Conservation (phyloP, 306 rosid species). For the Medicago arabica region DNA sequence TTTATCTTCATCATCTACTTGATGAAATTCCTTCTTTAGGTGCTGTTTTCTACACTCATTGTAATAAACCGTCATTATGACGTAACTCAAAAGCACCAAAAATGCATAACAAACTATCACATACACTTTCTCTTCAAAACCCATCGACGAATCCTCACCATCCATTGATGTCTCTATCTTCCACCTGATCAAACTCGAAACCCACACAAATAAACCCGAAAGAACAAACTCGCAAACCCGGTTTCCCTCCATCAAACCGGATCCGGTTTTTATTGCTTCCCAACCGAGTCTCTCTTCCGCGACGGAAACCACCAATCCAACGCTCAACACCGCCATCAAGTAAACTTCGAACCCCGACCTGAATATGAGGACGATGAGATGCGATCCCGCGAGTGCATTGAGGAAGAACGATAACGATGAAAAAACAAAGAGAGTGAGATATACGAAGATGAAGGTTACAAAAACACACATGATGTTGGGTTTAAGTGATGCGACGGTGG, state of each 20-base stretch:
- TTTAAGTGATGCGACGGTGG: constrained; percentile 43
- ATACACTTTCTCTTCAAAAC: constrained; percentile 47
- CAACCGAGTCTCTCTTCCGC: constrained; percentile 71
- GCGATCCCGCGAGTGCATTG: constrained; percentile 29
- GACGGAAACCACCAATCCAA: constrained; percentile 66
- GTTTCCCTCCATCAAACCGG: constrained; percentile 56
- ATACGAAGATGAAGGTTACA: constrained; percentile 59
- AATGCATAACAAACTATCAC: constrained; percentile 57
- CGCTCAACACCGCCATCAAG: constrained; percentile 65
- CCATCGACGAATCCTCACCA: constrained; percentile 45
- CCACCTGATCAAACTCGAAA: constrained; percentile 50
- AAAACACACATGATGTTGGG: constrained; percentile 51
- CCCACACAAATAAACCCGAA: constrained; percentile 53
- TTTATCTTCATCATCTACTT: neutral
- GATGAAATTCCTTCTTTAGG: constrained; percentile 33
- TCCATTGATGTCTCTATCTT: constrained; percentile 52
- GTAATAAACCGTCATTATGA: constrained; percentile 65
- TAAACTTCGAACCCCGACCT: constrained; percentile 58
- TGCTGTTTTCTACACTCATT: constrained; percentile 65
- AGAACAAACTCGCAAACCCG: constrained; percentile 60
- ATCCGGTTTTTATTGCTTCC: constrained; percentile 67
- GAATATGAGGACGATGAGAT: constrained; percentile 17
- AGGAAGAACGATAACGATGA: constrained; percentile 43
- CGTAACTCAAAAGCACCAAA: constrained; percentile 62
- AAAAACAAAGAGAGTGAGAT: constrained; percentile 54